Evolutionary conservation across 2,329 filamentous ascomycete genomes (phyloP).

Genomic region (Penicillium brasilianum): DNA sequence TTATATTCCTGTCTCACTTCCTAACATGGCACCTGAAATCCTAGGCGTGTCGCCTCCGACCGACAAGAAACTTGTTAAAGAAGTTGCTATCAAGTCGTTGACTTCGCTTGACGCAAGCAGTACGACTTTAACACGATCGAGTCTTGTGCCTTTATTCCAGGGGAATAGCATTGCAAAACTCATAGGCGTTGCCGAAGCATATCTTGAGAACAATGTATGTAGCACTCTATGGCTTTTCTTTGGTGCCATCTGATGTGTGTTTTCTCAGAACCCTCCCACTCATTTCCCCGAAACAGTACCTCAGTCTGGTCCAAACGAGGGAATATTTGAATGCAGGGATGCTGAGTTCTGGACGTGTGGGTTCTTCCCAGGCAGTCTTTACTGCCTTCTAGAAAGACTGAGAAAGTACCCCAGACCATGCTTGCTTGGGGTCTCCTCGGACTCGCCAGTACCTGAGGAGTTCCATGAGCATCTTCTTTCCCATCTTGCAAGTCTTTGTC

Average conservation of each 20-base stretch:
- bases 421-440: background rate
- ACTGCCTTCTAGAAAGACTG: slow-evolving; percentile 11
- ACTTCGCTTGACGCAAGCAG: background rate
- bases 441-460: background rate
- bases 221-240: background rate
- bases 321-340: slow-evolving; percentile 20
- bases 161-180: slow-evolving; percentile 13
- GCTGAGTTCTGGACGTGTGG: slow-evolving; percentile 26
- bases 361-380: slow-evolving; percentile 21
- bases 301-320: slow-evolving; percentile 1
- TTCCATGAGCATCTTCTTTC: background rate
- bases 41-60: background rate
- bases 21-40: slow-evolving; percentile 6
- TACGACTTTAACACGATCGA: background rate
- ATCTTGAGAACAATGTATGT: slow-evolving; percentile 7
- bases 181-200: background rate
- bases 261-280: slow-evolving; percentile 5
- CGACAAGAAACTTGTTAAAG: background rate
- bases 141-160: background rate
- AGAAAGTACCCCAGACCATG: slow-evolving; percentile 10
- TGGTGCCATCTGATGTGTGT: background rate
- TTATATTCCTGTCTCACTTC: background rate
- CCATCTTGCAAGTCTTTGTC: background rate
- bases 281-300: slow-evolving; percentile 18
- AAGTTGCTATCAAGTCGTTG: background rate